Evolutionary conservation across 2,329 filamentous ascomycete species (phyloP).

Genomic region (Dendryphion nanum): DNA sequence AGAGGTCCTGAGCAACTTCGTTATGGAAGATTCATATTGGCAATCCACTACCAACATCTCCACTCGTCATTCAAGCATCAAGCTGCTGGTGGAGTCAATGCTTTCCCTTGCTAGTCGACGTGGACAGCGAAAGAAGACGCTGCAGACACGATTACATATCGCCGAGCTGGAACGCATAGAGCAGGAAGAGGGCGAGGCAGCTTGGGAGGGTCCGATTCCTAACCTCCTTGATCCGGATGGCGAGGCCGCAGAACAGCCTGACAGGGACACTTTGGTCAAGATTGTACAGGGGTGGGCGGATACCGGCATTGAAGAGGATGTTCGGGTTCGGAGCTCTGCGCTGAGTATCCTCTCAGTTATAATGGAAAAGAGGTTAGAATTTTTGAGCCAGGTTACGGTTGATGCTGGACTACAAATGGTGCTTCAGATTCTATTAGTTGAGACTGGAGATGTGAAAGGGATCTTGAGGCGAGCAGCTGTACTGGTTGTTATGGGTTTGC

Average conservation of each 20-base stretch:
- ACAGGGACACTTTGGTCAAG: conserved; percentile 50
- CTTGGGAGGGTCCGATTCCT: conserved; percentile 54
- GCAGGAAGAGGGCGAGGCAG: conserved; percentile 50
- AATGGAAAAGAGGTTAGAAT: conserved; percentile 54
- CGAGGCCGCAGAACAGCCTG: conserved; percentile 32
- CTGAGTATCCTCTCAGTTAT: conserved; percentile 62
- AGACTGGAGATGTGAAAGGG: conserved; percentile 58
- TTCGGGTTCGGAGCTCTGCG: conserved; percentile 68
- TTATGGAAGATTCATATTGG: conserved; percentile 21
- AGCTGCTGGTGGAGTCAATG: conserved; percentile 55
- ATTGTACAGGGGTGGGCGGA: conserved; percentile 69
- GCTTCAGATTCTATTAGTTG: conserved; percentile 62
- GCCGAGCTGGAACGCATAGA: conserved; percentile 50
- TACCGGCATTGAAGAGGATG: conserved; percentile 63
- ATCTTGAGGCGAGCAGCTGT: conserved; percentile 68
- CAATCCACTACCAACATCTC: neutral
- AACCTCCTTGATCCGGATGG: conserved; percentile 31
- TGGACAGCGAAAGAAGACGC: conserved; percentile 59
- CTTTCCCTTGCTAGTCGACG: conserved; percentile 64
- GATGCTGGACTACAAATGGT: conserved; percentile 60
- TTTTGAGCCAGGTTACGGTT: conserved; percentile 41
- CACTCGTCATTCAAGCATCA: conserved; percentile 11
- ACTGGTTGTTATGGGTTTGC: conserved; percentile 60
- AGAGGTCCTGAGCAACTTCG: conserved; percentile 46
- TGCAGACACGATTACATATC: conserved; percentile 56